Conservation (phyloP, 192 early-diverging fungal species). For the Rhizophagus clarus region DNA sequence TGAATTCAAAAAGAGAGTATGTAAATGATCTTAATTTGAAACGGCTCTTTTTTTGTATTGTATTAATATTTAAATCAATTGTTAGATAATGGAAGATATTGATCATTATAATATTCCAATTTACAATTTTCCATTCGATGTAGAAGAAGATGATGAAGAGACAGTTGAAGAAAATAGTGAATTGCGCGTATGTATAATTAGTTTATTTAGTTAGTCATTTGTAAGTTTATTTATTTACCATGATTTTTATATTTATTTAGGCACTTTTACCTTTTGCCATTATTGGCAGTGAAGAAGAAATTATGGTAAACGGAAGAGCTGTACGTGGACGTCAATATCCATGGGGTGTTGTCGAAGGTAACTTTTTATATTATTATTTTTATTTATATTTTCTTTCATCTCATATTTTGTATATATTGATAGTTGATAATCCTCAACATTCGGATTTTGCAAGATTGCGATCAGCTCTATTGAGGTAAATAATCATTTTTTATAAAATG, state of each 20-base stretch:
- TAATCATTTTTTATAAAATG: background rate
- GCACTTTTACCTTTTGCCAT: conserved; percentile 91
- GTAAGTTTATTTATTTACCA: conserved; percentile 1
- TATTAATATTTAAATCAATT: background rate
- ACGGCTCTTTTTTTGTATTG: conserved; percentile 22
- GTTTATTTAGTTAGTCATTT: background rate
- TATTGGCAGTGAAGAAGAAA: conserved; percentile 92
- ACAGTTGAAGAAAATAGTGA: conserved; percentile 98
- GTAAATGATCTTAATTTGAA: conserved; percentile 37
- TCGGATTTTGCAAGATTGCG: conserved; percentile 95
- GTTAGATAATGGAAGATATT: conserved; percentile 96
- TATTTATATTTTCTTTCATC: background rate
- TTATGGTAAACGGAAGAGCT: conserved; percentile 80
- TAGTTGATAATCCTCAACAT: conserved; percentile 94
- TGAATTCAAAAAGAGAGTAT: conserved; percentile 86
- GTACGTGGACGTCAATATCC: conserved; percentile 93
- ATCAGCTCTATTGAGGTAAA: conserved; percentile 80
- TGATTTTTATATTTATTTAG: conserved; percentile 10
- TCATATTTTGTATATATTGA: background rate
- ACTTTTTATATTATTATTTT: background rate
- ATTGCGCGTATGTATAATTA: conserved; percentile 56
- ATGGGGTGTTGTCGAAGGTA: conserved; percentile 90
- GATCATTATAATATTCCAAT: conserved; percentile 93
- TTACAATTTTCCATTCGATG: conserved; percentile 96
- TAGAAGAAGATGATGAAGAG: conserved; percentile 98